Conservation (phyloP, 768 basidiomycete genomes). For the Tulasnella sp. region DNA sequence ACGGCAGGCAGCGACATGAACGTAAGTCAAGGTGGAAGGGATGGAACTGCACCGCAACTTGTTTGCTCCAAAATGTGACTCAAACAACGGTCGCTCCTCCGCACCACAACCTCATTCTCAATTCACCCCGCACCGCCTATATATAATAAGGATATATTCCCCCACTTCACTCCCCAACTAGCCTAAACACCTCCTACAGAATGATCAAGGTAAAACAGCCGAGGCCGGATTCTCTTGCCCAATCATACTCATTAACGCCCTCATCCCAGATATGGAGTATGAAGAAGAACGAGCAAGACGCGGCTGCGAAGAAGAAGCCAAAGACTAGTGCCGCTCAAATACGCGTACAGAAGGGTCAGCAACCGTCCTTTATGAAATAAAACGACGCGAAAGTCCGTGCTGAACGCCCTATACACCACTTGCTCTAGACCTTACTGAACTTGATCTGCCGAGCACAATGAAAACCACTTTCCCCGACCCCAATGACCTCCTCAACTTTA, state of each 20-base stretch:
- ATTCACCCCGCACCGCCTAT: too few relatives aligned
- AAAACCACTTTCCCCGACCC: constrained; percentile 89
- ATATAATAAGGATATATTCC: too few relatives aligned
- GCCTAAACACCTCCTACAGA: too few relatives aligned
- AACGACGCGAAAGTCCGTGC: too few relatives aligned
- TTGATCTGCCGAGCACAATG: constrained; percentile 94
- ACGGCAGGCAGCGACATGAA: too few relatives aligned
- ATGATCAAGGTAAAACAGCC: too few relatives aligned
- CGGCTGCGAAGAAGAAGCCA: constrained; percentile 93
- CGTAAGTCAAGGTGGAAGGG: too few relatives aligned
- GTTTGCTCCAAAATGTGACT: too few relatives aligned
- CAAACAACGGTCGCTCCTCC: too few relatives aligned
- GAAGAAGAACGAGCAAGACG: constrained; percentile 99
- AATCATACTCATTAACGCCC: background rate
- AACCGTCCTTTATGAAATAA: constrained; percentile 1
- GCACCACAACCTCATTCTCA: too few relatives aligned
- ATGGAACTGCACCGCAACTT: too few relatives aligned
- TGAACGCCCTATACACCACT: background rate
- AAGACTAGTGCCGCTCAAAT: constrained; percentile 98
- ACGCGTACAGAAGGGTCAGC: constrained; percentile 94
- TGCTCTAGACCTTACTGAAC: constrained; percentile 84
- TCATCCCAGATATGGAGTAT: constrained; percentile 84
- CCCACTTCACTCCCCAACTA: too few relatives aligned
- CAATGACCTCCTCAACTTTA: constrained; percentile 90
- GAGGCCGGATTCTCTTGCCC: background rate